phyloP scores from a whole-genome alignment of 2,329 filamentous ascomycete genomes.

The Chrysoporthe puriensis region DNA sequence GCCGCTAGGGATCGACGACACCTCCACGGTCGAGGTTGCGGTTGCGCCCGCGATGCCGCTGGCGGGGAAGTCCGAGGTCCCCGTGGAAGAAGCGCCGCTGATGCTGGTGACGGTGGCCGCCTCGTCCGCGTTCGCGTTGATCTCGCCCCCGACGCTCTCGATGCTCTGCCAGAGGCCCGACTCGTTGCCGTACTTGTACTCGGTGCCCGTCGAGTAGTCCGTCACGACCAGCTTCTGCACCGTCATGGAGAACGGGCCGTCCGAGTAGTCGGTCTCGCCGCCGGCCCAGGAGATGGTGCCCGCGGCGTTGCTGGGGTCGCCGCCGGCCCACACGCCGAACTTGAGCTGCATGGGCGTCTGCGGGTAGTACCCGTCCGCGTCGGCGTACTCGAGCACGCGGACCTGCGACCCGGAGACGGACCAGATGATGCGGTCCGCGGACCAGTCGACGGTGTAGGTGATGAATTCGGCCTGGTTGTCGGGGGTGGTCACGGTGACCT shows the following conservation, averaged over 20 bases:
- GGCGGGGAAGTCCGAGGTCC: constrained; percentile 69
- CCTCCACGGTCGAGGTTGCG: constrained; percentile 53
- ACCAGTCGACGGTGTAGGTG: constrained; percentile 94
- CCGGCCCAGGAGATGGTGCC: constrained; percentile 92
- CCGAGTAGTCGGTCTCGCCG: constrained; percentile 80
- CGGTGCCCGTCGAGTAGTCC: constrained; percentile 90
- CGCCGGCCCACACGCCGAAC: constrained; percentile 89
- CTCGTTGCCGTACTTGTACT: constrained; percentile 81
- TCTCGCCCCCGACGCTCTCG: constrained; percentile 72
- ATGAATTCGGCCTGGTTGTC: constrained; percentile 77
- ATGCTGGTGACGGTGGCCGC: constrained; percentile 58
- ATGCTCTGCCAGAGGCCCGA: constrained; percentile 84
- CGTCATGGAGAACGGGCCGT: constrained; percentile 85
- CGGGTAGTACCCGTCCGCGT: constrained; percentile 81
- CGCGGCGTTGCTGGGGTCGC: constrained; percentile 75
- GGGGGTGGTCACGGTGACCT: constrained; percentile 72
- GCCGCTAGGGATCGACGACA: constrained; percentile 67
- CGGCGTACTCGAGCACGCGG: constrained; percentile 70
- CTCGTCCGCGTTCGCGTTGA: constrained; percentile 70
- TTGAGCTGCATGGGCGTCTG: constrained; percentile 96
- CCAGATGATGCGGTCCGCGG: constrained; percentile 82
- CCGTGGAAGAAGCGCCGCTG: constrained; percentile 66
- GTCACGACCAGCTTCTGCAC: constrained; percentile 76
- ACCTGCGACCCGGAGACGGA: constrained; percentile 78
- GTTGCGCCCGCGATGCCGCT: constrained; percentile 67